Conservation (phyloP, 2,329 filamentous ascomycete genomes). For the Hymenoscyphus repandus region DNA sequence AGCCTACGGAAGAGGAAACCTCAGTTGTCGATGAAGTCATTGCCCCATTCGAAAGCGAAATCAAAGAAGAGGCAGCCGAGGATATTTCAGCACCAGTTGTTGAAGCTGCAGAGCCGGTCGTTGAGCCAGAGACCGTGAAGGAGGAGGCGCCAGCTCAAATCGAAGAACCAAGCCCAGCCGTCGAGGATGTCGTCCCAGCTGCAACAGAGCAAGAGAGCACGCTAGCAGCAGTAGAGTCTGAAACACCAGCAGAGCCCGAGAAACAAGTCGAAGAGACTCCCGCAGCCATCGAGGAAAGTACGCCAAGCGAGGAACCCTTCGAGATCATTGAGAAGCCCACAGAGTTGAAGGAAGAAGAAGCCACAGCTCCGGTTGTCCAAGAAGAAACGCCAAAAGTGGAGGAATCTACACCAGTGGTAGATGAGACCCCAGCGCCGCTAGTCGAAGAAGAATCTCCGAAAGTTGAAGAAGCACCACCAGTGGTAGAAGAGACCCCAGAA, state of each 20-base stretch:
- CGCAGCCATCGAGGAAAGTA: too few relatives aligned
- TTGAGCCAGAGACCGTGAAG: slow-evolving; percentile 12
- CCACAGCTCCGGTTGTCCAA: too few relatives aligned
- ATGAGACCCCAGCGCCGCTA: not conserved
- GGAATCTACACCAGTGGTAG: not conserved
- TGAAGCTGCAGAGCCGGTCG: slow-evolving; percentile 9
- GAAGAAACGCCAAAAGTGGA: not conserved
- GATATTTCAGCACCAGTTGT: slow-evolving; percentile 4
- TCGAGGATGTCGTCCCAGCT: not conserved
- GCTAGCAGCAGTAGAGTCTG: too few relatives aligned
- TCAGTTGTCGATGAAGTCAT: not conserved
- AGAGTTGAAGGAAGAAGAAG: too few relatives aligned
- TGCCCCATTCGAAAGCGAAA: not conserved
- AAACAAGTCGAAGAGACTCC: too few relatives aligned
- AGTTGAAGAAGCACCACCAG: too few relatives aligned
- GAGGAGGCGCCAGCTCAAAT: not conserved
- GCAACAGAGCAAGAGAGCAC: not conserved
- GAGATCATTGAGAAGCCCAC: too few relatives aligned
- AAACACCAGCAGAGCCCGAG: too few relatives aligned
- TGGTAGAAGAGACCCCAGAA: too few relatives aligned
- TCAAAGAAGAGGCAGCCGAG: not conserved
- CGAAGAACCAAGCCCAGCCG: not conserved
- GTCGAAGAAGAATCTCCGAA: not conserved
- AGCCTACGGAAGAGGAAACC: not conserved
- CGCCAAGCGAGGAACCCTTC: too few relatives aligned